Base-by-base conservation (phyloP, 2,329 filamentous ascomycete genomes). In the Colletotrichum abscissum region DNA sequence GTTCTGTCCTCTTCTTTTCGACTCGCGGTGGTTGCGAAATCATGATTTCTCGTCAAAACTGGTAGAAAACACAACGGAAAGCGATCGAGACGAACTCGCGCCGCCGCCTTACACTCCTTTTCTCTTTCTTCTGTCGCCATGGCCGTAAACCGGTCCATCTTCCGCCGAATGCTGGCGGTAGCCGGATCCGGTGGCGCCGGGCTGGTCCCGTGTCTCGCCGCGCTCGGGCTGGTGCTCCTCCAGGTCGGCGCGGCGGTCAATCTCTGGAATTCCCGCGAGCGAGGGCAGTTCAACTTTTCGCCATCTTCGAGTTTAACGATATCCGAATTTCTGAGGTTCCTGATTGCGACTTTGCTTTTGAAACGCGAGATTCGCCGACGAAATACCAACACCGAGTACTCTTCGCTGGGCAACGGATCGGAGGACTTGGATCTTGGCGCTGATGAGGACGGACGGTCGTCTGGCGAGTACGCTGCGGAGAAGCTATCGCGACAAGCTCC, bases 221-320 rank as follows among this genome's bases (percentile, higher is more conserved):
- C 81, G 16, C 75, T 82, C 35, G 78, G 78, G n/a, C 76, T 81
- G 2, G 77, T 82, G 26, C 75, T 77, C 16, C 80, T 83, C 56
- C 78, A 80, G 69, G 80, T 80, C 65, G 78, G 80, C 63, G 78
- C 82, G n/a, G 78, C 76, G 42, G 77, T 81, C 60, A 78, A 82
- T 14, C 76, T 81, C 69, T 79, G 79, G 69, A 65, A 77, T 35
- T 72, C 80, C 4, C 79, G 80, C 68, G 75, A 75, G 5, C 72
- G 72, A 54, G 77, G 79, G 2, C 74, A 76, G 35, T 80, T 78
- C 63, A 57, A 69, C 24, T 80, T 80, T 67, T 81, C 80, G n/a
- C 76, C 79, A 3, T 80, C 80, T 1, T 73, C 76, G 19, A 79
- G 78, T 3, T 72, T 81, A 28, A 77, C 77, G 12, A 78, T 81